Evolutionary conservation across 1,284 basidiomycete genomes (phyloP).

Genomic region (Blastosporella zonata): DNA sequence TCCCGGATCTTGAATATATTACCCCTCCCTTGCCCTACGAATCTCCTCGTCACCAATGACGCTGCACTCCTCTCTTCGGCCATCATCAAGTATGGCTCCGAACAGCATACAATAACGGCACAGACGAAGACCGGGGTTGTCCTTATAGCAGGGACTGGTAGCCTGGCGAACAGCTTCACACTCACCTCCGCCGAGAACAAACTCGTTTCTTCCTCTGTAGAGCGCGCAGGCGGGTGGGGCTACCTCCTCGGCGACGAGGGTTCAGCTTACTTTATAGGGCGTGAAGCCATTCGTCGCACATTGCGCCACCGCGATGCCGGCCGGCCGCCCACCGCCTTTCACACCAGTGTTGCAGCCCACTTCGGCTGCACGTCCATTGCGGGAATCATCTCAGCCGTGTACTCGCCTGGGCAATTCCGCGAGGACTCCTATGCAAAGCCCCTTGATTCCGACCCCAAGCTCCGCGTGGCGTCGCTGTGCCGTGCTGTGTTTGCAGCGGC

Average conservation of each 20-base stretch:
- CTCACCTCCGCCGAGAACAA: conserved; percentile 14
- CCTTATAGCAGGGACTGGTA: conserved; percentile 23
- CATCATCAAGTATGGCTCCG: conserved; percentile 11
- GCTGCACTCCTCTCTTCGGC: conserved; percentile 24
- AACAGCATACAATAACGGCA: background rate
- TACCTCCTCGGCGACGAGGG: conserved; percentile 28
- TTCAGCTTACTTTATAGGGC: conserved; percentile 22
- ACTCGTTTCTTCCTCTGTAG: conserved; percentile 16
- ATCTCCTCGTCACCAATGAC: conserved; percentile 23
- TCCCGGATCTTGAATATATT: conserved; percentile 14
- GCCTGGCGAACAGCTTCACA: conserved; percentile 20
- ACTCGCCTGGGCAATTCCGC: conserved; percentile 14
- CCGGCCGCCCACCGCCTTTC: conserved; percentile 17
- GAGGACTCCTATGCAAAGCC: conserved; percentile 3
- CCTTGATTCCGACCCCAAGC: conserved; percentile 21
- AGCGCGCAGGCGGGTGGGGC: conserved; percentile 25
- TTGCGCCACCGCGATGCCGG: conserved; percentile 19
- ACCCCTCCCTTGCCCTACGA: conserved; percentile 13
- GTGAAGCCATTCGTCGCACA: conserved; percentile 22
- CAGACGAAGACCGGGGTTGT: conserved; percentile 21
- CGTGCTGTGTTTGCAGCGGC: conserved; percentile 19
- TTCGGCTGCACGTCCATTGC: conserved; percentile 19
- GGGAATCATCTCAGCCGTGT: conserved; percentile 22
- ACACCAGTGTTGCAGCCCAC: conserved; percentile 18
- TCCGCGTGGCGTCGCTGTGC: conserved; percentile 23